phyloP scores from a whole-genome alignment of 306 rosid genomes.

The Neltuma alba region DNA sequence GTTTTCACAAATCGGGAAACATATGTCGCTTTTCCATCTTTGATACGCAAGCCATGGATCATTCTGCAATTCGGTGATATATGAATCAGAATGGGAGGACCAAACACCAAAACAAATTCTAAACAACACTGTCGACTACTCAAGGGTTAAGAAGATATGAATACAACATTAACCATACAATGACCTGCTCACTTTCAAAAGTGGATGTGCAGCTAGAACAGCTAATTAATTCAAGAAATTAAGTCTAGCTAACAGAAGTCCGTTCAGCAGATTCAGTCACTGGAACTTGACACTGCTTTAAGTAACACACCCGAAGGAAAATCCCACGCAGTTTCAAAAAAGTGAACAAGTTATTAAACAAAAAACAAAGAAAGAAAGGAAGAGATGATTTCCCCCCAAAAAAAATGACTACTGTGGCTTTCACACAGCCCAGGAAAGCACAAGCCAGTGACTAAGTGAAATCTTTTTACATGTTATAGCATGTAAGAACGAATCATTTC shows the following conservation, averaged over 20 bases:
- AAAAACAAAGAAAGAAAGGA: neutral
- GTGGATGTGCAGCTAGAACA: neutral
- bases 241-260: neutral
- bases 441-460: neutral
- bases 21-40: slow-evolving; percentile 89
- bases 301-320: neutral
- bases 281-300: neutral
- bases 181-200: slow-evolving; percentile 24
- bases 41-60: slow-evolving; percentile 94
- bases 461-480: neutral
- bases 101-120: slow-evolving; percentile 20
- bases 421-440: neutral
- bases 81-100: slow-evolving; percentile 21
- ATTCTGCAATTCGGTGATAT: slow-evolving; percentile 59
- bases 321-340: neutral
- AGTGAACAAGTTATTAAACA: neutral
- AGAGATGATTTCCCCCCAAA: neutral
- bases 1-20: slow-evolving; percentile 87
- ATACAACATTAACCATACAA: neutral
- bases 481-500: slow-evolving; percentile 2
- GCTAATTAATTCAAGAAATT: slow-evolving; percentile 19
- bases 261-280: neutral
- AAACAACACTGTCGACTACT: neutral
- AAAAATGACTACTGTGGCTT: neutral
- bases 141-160: slow-evolving; percentile 5